These are phyloP conservation scores for Seiridium unicorne DNA, from an alignment of 2,329 filamentous ascomycete species.

Conservation along the genomic window DNA sequence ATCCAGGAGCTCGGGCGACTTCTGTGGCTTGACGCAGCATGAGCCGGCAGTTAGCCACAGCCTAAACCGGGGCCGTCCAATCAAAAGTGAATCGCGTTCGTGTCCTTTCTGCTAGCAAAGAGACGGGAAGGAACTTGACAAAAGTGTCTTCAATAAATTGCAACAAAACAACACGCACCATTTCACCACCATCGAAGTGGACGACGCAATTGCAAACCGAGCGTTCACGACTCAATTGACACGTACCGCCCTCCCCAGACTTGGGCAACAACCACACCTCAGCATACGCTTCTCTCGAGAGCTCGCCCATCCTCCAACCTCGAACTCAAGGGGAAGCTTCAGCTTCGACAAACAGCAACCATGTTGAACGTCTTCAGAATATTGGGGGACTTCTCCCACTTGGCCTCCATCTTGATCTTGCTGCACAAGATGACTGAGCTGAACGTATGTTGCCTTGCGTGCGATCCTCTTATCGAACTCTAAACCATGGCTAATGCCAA, in stretches of 20 bases:
- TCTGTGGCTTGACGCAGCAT: background rate
- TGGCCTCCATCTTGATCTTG: conserved; percentile 90
- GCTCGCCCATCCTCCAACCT: background rate
- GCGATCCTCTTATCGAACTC: background rate
- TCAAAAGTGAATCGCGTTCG: conserved; percentile 40
- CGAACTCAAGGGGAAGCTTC: background rate
- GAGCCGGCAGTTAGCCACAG: conserved; percentile 14
- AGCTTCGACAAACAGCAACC: background rate
- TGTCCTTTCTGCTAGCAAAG: conserved; percentile 31
- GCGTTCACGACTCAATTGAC: background rate
- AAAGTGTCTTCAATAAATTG: background rate
- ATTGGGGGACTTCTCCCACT: conserved; percentile 84
- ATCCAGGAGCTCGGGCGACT: background rate
- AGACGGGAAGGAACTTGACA: background rate
- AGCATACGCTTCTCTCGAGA: no score
- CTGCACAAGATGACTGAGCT: conserved; percentile 95
- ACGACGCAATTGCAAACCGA: no score
- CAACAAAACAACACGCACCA: background rate
- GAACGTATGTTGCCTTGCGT: conserved; percentile 58
- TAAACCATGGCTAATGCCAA: background rate
- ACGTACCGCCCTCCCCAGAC: background rate
- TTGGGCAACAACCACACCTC: no score
- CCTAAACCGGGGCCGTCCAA: conserved; percentile 27
- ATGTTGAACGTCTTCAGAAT: conserved; percentile 58
- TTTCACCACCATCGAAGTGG: background rate